Percentiles rank a stretch among this genome's conserved stretches.
These are phyloP conservation scores for Megacollybia marginata DNA, from an alignment of 768 basidiomycete genomes.

Conservation along the genomic window DNA sequence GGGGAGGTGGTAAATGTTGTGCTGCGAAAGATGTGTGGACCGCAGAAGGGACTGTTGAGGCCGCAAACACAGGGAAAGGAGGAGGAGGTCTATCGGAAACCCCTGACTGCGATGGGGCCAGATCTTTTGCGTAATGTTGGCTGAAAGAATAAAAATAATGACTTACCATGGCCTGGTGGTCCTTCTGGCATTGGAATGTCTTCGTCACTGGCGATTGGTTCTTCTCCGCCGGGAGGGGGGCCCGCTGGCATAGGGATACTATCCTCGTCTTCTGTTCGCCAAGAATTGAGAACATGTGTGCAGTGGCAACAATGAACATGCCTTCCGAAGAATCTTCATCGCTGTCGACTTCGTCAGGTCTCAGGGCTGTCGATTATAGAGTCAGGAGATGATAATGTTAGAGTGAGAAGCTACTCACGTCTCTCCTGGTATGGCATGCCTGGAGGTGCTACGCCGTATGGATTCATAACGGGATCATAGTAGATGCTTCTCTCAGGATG, in stretches of 20 bases:
- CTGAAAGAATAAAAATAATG: not conserved
- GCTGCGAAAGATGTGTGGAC: constrained; percentile 21
- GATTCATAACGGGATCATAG: constrained; percentile 91
- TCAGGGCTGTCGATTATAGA: constrained; percentile 14
- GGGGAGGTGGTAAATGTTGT: constrained; percentile 22
- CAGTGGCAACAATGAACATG: not conserved
- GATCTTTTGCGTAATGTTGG: too few species aligned
- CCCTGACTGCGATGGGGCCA: too few species aligned
- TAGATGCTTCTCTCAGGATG: constrained; percentile 92
- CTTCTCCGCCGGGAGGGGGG: constrained; percentile 47
- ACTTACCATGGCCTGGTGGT: constrained; percentile 37
- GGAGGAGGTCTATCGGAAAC: not conserved
- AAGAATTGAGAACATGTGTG: too few species aligned
- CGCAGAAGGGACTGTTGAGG: constrained; percentile 7
- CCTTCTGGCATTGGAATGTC: constrained; percentile 89
- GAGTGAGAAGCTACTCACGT: constrained; percentile 39
- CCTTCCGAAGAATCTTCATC: constrained; percentile 52
- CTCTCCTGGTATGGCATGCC: constrained; percentile 94
- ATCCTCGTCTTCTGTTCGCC: constrained; percentile 33
- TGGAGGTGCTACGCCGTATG: constrained; percentile 88
- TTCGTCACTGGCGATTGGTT: constrained; percentile 56
- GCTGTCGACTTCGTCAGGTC: constrained; percentile 55
- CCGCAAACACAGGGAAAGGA: constrained; percentile 16
- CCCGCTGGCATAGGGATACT: constrained; percentile 63
- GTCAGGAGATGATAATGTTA: constrained; percentile 28